Base-by-base conservation (phyloP, 192 early-diverging fungal genomes). In the Haplosporangium gracile region DNA sequence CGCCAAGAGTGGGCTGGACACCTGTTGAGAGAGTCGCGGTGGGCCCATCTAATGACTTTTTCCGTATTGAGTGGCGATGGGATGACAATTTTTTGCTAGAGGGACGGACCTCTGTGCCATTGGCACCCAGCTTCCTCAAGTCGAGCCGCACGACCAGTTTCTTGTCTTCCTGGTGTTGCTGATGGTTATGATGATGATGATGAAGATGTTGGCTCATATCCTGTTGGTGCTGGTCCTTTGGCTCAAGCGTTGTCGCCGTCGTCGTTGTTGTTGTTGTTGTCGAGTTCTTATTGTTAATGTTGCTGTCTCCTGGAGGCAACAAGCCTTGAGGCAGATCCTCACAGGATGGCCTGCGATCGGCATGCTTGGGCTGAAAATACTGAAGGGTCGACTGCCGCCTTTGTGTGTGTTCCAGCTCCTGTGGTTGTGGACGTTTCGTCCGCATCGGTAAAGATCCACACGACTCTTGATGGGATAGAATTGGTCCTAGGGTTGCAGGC, bases 61-160 rank as follows among this genome's bases (percentile, higher is more conserved):
- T 73, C 72, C 45, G 75, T 39, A 74, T 77, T 2, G 82, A 43
- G 8, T 40, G 65, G 40, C 60, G 36, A 40, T 49, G 72, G 2
- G 24, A 5, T 3, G 76, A 68, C 7, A 20, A 4, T 9, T 78
- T 82, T 42, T 53, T 47, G 9, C 70, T 60, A 3, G 70, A 32
- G 24, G n/a, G 15, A 18, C n/a, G 34, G 16, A 47, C 22, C 0
- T 72, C 78, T 26, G 24, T n/a, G 29, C 57, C 49, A 3, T 39
- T 45, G 4, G 47, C 8, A 2, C 72, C 51, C 22, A 83, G 40
- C 53, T 78, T 83, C 53, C 82, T 78, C 72, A 83, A 49, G 43
- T 83, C 82, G 29, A 83, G 60, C n/a, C 82, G 72, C 0, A 83
- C 82, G 34, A 83, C 39, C 2, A 83, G 63, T 9, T 51, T 83